Evolutionary conservation across 495 filamentous ascomycete genomes (phyloP), one percentile per base, ranked within the genome.

Genomic region (Apiosordaria backusii): DNA sequence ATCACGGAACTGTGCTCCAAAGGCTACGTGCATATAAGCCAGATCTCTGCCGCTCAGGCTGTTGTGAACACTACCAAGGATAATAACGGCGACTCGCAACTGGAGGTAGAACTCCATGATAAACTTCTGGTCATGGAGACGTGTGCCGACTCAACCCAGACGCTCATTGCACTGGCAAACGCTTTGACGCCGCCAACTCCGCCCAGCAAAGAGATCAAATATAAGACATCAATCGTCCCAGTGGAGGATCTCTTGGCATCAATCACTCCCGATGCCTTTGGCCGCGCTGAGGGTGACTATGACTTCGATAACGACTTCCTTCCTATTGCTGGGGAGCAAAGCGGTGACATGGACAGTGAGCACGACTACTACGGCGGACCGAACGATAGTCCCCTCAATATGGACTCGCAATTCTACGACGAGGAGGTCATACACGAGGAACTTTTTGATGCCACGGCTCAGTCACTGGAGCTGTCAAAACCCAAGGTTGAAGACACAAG

Each of bases 101-200:
- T 96, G 10, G 92, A 95, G 70, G 84, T 97, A 3, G 91, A 97
- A 66, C 69, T 97, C 9, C 85, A 84, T 53, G 91, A 96, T 73
- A 90, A 95, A 72, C 81, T 99, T 2, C 81, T 98, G 26, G 87
- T 99, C 23, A 81, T 99, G 18, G 96, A 99, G 74, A 91, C 92
- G 4, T 98, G 96, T 73, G 95, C 96, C 18, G 96, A 99, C 76
- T 98, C 96, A 10, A 98, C 95, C 0, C 92, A 97, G 71, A 98
- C 96, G 0, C 84, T 99, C 3, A 88, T 96, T 60, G 86, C 83
- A 18, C 85, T 95, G 65, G 74, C 95, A 52, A 92, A 91, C 71
- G 93, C 89, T 0, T 83, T 99, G 4, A 87, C 86, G 13, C 95
- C 93, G 23, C 95, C 96, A 3, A 85, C 85, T 6, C 88, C 92